Evolutionary conservation across 2,329 filamentous ascomycete genomes (phyloP).

Genomic region (Colletotrichum sp.): DNA sequence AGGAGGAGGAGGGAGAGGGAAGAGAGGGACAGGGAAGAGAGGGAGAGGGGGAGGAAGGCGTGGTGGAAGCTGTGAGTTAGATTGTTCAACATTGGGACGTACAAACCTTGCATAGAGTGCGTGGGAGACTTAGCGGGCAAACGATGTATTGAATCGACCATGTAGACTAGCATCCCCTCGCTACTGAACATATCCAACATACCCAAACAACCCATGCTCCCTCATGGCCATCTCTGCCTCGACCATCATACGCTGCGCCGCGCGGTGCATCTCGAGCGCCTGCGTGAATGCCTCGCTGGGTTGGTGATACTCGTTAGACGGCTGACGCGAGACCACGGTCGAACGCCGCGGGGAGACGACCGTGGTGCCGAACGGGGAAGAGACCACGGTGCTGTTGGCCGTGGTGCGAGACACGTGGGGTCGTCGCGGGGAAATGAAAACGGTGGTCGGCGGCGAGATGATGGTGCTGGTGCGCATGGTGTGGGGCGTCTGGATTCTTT

Average conservation of each 20-base stretch:
- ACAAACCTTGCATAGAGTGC: too few relatives aligned
- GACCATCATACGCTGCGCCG: neutral
- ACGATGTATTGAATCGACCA: neutral
- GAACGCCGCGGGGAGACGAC: neutral
- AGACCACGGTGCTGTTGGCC: neutral
- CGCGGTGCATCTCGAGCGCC: neutral
- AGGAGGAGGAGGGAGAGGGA: neutral
- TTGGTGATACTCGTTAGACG: neutral
- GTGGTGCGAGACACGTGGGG: neutral
- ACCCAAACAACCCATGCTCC: neutral
- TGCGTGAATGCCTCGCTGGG: neutral
- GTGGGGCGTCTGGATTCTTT: neutral
- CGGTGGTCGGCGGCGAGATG: neutral
- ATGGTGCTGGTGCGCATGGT: neutral
- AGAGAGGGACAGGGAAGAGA: neutral
- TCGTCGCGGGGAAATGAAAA: neutral
- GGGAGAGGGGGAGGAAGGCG: neutral
- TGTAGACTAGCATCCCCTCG: neutral
- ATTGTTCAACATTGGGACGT: too few relatives aligned
- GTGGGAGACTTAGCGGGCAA: neutral
- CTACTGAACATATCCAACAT: neutral
- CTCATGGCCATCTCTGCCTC: neutral
- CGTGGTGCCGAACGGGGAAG: neutral
- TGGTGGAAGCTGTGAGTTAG: neutral
- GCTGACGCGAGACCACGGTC: neutral